Percentiles rank a stretch among this genome's conserved stretches.
Conservation (phyloP, 768 basidiomycete genomes). For the Boletus subparvulus region DNA sequence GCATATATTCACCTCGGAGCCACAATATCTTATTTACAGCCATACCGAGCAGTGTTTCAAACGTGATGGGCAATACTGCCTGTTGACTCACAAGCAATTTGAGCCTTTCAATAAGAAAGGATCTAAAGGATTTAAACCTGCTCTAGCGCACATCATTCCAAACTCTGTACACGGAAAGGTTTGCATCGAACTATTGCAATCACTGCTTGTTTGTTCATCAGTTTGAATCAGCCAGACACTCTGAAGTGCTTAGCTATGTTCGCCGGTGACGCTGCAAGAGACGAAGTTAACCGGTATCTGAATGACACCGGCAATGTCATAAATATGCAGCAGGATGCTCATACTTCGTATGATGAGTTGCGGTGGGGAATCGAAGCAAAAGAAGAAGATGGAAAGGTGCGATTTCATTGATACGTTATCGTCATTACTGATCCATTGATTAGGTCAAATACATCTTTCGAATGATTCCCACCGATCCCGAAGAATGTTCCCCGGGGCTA, state of each 20-base stretch:
- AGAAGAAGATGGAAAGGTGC: background rate
- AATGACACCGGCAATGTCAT: background rate
- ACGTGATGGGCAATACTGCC: slow-evolving; percentile 1
- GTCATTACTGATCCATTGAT: background rate
- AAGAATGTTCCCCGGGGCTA: background rate
- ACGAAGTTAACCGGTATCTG: background rate
- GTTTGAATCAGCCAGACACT: too few species aligned
- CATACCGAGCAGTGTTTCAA: background rate
- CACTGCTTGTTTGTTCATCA: too few species aligned
- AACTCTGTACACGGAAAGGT: background rate
- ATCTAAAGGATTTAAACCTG: background rate
- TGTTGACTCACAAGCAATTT: background rate
- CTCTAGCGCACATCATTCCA: background rate
- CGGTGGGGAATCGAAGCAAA: slow-evolving; percentile 1
- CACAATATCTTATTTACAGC: background rate
- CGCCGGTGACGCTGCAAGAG: too few species aligned
- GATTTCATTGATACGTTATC: background rate
- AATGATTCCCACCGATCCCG: background rate
- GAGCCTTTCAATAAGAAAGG: background rate
- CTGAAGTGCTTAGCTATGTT: too few species aligned
- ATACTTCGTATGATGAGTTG: background rate
- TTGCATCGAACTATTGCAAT: background rate
- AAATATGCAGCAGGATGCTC: background rate
- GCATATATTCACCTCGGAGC: background rate
- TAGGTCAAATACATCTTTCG: background rate